Conservation (phyloP, 805 yeast genomes). For the Starmerella ratchasimensis region DNA sequence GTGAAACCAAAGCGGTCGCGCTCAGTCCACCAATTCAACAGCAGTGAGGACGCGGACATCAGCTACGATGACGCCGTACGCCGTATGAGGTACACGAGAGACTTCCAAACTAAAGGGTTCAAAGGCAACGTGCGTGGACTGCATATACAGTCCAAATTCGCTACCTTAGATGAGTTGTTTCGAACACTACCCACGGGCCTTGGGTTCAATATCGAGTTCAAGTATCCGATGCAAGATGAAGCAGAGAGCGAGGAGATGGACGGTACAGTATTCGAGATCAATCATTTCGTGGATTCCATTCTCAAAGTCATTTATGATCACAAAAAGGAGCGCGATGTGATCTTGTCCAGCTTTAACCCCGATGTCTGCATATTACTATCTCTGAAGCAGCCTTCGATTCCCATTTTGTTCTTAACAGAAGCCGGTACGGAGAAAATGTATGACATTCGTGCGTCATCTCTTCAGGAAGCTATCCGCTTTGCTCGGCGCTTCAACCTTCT, state of each 20-base stretch:
- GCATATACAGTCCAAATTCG: constrained; percentile 82
- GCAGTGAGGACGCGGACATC: constrained; percentile 22
- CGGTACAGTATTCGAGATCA: constrained; percentile 66
- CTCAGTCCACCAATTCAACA: constrained; percentile 28
- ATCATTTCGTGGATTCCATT: constrained; percentile 79
- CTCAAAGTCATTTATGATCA: constrained; percentile 65
- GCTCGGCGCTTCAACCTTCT: constrained; percentile 81
- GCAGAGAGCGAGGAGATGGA: constrained; percentile 83
- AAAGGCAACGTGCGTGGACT: constrained; percentile 88
- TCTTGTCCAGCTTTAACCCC: constrained; percentile 89
- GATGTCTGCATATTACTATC: constrained; percentile 77
- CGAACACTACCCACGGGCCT: constrained; percentile 65
- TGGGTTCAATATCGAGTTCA: constrained; percentile 89
- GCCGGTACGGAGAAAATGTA: constrained; percentile 78
- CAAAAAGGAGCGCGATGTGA: constrained; percentile 66
- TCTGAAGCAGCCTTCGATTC: constrained; percentile 85
- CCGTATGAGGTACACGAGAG: constrained; percentile 75
- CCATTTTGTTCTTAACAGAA: constrained; percentile 80
- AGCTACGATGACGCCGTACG: constrained; percentile 30
- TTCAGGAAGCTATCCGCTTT: constrained; percentile 83
- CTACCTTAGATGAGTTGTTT: constrained; percentile 74
- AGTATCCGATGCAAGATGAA: constrained; percentile 91
- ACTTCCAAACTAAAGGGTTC: constrained; percentile 72
- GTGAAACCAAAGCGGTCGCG: constrained; percentile 25
- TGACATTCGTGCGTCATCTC: constrained; percentile 71